phyloP scores from a whole-genome alignment of 345 rosid genomes.

The Noccaea bulbosa region DNA sequence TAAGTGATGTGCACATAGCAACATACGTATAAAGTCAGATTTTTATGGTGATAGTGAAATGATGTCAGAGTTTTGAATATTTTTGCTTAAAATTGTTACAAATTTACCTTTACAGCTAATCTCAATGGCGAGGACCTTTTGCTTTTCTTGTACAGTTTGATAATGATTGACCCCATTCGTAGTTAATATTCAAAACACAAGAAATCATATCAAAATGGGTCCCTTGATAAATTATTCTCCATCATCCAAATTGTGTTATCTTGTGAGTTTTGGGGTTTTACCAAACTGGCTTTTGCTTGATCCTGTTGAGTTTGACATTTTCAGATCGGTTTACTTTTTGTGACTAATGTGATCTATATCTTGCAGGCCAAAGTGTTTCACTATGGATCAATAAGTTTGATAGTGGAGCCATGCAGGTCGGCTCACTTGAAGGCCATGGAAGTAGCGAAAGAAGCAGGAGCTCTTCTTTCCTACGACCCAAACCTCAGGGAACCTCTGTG shows the following conservation, averaged over 20 bases:
- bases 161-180: constrained; percentile 33
- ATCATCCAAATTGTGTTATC: constrained; percentile 7
- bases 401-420: constrained; percentile 71
- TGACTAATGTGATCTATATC: constrained; percentile 17
- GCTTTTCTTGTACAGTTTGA: constrained; percentile 24
- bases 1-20: background rate
- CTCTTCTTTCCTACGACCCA: constrained; percentile 73
- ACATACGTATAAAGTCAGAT: constrained; percentile 13
- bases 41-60: constrained; percentile 29
- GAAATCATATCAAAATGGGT: constrained; percentile 28
- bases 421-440: constrained; percentile 66
- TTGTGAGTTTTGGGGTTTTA: constrained; percentile 1
- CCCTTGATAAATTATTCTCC: constrained; percentile 29
- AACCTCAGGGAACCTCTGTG: constrained; percentile 64
- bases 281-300: background rate
- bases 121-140: constrained; percentile 19
- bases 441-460: constrained; percentile 62
- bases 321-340: constrained; percentile 18
- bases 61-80: constrained; percentile 5
- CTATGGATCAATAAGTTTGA: constrained; percentile 74
- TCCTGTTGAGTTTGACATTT: constrained; percentile 6
- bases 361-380: constrained; percentile 68
- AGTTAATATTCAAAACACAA: constrained; percentile 6
- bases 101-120: constrained; percentile 38
- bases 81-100: constrained; percentile 8